Conservation (phyloP, 1,139 yeast genomes). For the Suhomyces bokatorum region DNA sequence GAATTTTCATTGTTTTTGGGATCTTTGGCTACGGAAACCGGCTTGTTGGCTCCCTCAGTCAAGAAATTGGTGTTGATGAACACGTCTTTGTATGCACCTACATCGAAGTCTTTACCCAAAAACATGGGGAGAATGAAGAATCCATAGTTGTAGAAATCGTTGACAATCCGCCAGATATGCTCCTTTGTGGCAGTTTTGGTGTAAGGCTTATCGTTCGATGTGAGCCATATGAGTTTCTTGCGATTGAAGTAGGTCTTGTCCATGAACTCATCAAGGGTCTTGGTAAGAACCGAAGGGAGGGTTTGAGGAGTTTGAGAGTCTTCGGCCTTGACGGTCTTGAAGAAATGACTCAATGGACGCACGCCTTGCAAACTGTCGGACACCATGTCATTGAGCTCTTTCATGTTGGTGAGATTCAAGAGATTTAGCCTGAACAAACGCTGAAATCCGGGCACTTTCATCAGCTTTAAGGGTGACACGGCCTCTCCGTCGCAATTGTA, state of each 20-base stretch:
- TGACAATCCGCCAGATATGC: slow-evolving; percentile 56
- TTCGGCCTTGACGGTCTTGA: slow-evolving; percentile 15
- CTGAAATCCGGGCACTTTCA: slow-evolving; percentile 30
- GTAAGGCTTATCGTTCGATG: slow-evolving; percentile 43
- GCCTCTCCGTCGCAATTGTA: slow-evolving; percentile 43
- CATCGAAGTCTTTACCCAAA: slow-evolving; percentile 47
- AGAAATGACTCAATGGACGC: slow-evolving; percentile 18
- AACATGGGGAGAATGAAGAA: slow-evolving; percentile 60
- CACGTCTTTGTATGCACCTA: slow-evolving; percentile 56
- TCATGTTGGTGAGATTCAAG: slow-evolving; percentile 43
- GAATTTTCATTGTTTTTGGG: background rate
- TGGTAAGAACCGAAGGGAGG: slow-evolving; percentile 33
- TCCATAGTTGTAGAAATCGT: slow-evolving; percentile 42
- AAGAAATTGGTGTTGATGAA: slow-evolving; percentile 46
- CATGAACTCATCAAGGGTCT: slow-evolving; percentile 38
- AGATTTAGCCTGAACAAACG: slow-evolving; percentile 38
- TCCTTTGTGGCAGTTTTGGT: slow-evolving; percentile 27
- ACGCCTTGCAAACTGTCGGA: slow-evolving; percentile 28
- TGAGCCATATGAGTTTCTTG: slow-evolving; percentile 44
- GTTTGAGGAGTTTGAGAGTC: slow-evolving; percentile 12
- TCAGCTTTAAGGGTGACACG: slow-evolving; percentile 22
- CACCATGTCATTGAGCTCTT: slow-evolving; percentile 34
- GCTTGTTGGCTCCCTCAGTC: slow-evolving; percentile 13
- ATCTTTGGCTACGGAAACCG: background rate
- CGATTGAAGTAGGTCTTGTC: slow-evolving; percentile 32